Evolutionary conservation across 1,284 basidiomycete genomes (phyloP).

Genomic region (Cronartium quercuum): DNA sequence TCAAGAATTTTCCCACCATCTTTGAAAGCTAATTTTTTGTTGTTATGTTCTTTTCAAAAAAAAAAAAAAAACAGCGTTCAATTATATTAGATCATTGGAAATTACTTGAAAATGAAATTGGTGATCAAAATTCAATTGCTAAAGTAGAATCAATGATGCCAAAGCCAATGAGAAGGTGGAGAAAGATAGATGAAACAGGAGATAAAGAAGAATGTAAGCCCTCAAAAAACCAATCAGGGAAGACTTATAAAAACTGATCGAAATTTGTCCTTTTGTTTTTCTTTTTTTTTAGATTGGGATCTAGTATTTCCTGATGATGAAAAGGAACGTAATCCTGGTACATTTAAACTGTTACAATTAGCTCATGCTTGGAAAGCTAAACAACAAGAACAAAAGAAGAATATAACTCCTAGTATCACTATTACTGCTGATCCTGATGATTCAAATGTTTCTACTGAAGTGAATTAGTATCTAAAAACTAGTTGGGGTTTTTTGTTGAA

Average conservation of each 20-base stretch:
- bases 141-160: constrained; percentile 86
- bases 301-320: constrained; percentile 92
- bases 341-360: constrained; percentile 81
- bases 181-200: constrained; percentile 72
- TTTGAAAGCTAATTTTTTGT: not conserved
- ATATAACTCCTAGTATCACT: not conserved
- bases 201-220: constrained; percentile 72
- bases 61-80: no score
- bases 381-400: constrained; percentile 42
- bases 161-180: constrained; percentile 74
- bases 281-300: constrained; percentile 68
- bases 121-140: constrained; percentile 60
- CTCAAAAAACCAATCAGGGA: not conserved
- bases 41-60: constrained; percentile 28
- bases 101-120: constrained; percentile 73
- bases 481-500: no score
- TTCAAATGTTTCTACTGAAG: no score
- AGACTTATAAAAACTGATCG: not conserved
- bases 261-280: not conserved
- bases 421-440: not conserved
- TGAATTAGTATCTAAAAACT: no score
- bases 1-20: not conserved
- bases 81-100: constrained; percentile 89
- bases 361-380: constrained; percentile 71
- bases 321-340: constrained; percentile 77